These are phyloP conservation scores for Penicillium fuscoglaucum DNA, from an alignment of 2,329 filamentous ascomycete genomes.

Conservation along the genomic window DNA sequence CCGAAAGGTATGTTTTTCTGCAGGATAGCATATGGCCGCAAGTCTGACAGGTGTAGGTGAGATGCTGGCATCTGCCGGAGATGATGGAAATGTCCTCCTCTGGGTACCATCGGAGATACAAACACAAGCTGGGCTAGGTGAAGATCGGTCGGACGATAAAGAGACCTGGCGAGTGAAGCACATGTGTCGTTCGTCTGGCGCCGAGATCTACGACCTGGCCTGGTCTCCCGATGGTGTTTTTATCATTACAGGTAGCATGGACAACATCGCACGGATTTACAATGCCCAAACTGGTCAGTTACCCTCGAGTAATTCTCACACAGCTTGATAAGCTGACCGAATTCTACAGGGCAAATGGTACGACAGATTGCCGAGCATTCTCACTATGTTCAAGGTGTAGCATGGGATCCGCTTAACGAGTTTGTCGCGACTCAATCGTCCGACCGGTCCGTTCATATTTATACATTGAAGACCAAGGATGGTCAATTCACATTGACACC, in stretches of 20 bases:
- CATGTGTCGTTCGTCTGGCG: conserved; percentile 92
- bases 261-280: conserved; percentile 96
- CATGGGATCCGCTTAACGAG: conserved; percentile 97
- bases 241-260: conserved; percentile 99
- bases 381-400: conserved; percentile 96
- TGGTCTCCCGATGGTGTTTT: conserved; percentile 97
- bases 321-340: conserved; percentile 22
- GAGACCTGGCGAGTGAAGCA: conserved; percentile 96
- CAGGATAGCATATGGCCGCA: not conserved
- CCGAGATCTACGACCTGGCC: conserved; percentile 96
- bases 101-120: conserved; percentile 87
- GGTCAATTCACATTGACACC: conserved; percentile 84
- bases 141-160: conserved; percentile 86
- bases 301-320: not conserved
- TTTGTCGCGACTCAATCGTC: conserved; percentile 98
- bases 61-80: conserved; percentile 88
- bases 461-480: conserved; percentile 93
- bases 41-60: conserved; percentile 64
- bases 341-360: conserved; percentile 62
- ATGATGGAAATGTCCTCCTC: conserved; percentile 94
- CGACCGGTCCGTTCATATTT: conserved; percentile 96
- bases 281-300: conserved; percentile 80
- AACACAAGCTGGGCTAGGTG: conserved; percentile 68
- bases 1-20: conserved; percentile 68
- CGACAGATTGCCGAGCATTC: conserved; percentile 96